A percentile compares a stretch with the other conserved stretches of the same genome.
Conservation (phyloP, 495 filamentous ascomycete species). For the Aspergillus avenaceus region DNA sequence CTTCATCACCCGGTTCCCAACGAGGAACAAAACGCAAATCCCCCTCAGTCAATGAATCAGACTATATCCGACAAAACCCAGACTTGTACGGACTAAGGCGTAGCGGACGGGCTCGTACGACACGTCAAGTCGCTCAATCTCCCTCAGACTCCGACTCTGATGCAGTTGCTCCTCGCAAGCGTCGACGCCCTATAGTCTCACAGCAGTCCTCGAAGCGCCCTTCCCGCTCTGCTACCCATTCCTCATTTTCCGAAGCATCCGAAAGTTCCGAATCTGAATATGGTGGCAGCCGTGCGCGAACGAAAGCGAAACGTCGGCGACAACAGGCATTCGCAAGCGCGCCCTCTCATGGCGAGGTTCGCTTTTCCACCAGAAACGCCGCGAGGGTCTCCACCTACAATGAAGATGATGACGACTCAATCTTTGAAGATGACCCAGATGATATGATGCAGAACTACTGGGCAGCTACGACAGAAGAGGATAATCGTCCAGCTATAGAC, state of each 20-base stretch:
- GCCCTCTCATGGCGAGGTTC: slow-evolving; percentile 64
- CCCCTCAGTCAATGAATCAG: slow-evolving; percentile 65
- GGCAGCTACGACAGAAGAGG: slow-evolving; percentile 59
- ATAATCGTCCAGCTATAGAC: slow-evolving; percentile 79
- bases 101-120: slow-evolving; percentile 65
- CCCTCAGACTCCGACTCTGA: slow-evolving; percentile 63
- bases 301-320: slow-evolving; percentile 70
- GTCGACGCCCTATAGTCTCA: slow-evolving; percentile 36
- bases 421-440: slow-evolving; percentile 65
- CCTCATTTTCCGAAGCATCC: slow-evolving; percentile 40
- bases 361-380: slow-evolving; percentile 87
- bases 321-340: slow-evolving; percentile 56
- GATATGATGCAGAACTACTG: slow-evolving; percentile 58
- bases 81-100: slow-evolving; percentile 90
- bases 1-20: slow-evolving; percentile 60
- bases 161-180: slow-evolving; percentile 39
- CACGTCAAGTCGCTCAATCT: slow-evolving; percentile 59
- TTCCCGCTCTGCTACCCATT: slow-evolving; percentile 40
- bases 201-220: slow-evolving; percentile 40
- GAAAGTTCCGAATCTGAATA: slow-evolving; percentile 70
- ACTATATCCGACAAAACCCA: slow-evolving; percentile 86
- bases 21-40: slow-evolving; percentile 74
- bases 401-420: slow-evolving; percentile 73
- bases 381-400: slow-evolving; percentile 84
- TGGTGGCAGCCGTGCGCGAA: slow-evolving; percentile 64